Conservation (phyloP, 192 early-diverging fungal genomes). For the Mortierella hygrophila region DNA sequence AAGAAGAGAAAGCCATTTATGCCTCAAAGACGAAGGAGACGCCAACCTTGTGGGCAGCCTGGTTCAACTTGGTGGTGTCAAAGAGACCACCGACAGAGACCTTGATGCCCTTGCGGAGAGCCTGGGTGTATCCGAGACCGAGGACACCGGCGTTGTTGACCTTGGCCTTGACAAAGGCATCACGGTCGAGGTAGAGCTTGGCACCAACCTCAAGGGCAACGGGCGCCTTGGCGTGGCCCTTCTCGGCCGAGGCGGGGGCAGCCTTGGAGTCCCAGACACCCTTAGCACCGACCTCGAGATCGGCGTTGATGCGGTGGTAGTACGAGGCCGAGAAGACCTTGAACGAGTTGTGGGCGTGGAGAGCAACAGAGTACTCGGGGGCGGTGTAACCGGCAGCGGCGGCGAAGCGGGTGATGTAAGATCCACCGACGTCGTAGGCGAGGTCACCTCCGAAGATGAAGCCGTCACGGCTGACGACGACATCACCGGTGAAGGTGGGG, state of each 20-base stretch:
- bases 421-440: slow-evolving; percentile 91
- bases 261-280: slow-evolving; percentile 88
- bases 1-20: slow-evolving; percentile 60
- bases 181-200: slow-evolving; percentile 91
- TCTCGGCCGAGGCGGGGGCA: slow-evolving; percentile 21
- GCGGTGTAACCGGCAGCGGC: slow-evolving; percentile 87
- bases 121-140: slow-evolving; percentile 93
- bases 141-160: slow-evolving; percentile 85
- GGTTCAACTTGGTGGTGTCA: slow-evolving; percentile 91
- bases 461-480: slow-evolving; percentile 89
- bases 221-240: slow-evolving; percentile 67
- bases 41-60: slow-evolving; percentile 96
- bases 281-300: slow-evolving; percentile 93
- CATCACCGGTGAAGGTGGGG: slow-evolving; percentile 87
- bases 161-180: slow-evolving; percentile 91
- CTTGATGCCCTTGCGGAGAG: slow-evolving; percentile 92
- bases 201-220: slow-evolving; percentile 91
- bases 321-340: slow-evolving; percentile 91
- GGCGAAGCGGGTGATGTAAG: slow-evolving; percentile 88
- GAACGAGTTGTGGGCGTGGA: slow-evolving; percentile 92
- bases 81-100: slow-evolving; percentile 90
- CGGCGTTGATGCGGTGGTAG: slow-evolving; percentile 93
- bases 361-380: slow-evolving; percentile 86
- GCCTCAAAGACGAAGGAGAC: slow-evolving; percentile 89
- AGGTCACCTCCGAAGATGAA: slow-evolving; percentile 93